A percentile compares a stretch with the other conserved stretches of the same genome.
Evolutionary conservation across 2,329 filamentous ascomycete species (phyloP).

Genomic region (Aspergillus udagawae): DNA sequence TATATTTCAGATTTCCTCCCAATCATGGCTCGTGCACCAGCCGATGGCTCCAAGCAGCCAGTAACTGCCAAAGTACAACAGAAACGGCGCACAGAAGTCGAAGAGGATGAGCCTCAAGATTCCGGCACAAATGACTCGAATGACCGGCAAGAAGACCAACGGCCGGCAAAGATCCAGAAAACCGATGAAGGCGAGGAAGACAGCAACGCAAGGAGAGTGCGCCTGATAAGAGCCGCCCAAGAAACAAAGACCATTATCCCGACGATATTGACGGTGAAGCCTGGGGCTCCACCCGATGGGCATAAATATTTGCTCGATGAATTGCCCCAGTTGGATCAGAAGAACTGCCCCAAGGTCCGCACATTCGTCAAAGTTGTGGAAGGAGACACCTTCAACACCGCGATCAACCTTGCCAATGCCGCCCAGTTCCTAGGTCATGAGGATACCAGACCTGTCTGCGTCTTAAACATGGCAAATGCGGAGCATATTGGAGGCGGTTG

Average conservation of each 20-base stretch:
- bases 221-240: slow-evolving; percentile 42
- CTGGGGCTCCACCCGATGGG: slow-evolving; percentile 37
- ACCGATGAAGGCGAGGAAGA: background rate
- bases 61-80: background rate
- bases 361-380: slow-evolving; percentile 50
- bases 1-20: background rate
- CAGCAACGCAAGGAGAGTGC: slow-evolving; percentile 7
- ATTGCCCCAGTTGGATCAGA: slow-evolving; percentile 38
- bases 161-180: background rate
- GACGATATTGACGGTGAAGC: slow-evolving; percentile 44
- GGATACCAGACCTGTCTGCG: slow-evolving; percentile 46
- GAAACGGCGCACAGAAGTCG: background rate
- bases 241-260: slow-evolving; percentile 50
- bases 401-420: slow-evolving; percentile 38
- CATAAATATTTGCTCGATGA: slow-evolving; percentile 36
- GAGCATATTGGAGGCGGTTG: slow-evolving; percentile 60
- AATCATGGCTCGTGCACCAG: background rate
- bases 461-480: slow-evolving; percentile 65
- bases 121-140: background rate
- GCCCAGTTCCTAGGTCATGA: slow-evolving; percentile 16
- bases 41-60: background rate
- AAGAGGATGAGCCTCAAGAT: background rate
- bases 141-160: background rate
- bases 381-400: slow-evolving; percentile 56
- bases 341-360: slow-evolving; percentile 41